Base-by-base conservation (phyloP, 2,329 filamentous ascomycete genomes). In the Ophiostoma angusticollis region DNA sequence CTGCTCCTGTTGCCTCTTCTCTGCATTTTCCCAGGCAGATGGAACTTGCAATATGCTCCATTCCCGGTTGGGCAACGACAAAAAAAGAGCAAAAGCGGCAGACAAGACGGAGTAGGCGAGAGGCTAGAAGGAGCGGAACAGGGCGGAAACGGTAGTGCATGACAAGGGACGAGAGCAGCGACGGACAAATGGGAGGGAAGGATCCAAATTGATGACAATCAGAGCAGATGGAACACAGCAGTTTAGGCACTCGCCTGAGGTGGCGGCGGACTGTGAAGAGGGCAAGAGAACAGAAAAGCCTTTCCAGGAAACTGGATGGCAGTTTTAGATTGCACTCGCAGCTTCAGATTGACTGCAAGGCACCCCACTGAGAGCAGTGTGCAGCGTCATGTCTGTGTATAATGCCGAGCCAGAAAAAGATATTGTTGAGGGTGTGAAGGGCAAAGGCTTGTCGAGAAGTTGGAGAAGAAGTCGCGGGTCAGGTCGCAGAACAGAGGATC, bases 291-390 rank as follows among this genome's bases (percentile, higher is more conserved):
- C n/a, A n/a, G n/a, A n/a, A n/a, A n/a, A n/a, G 27, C 25, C 34
- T 39, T 41, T 39, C 42, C 42, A 36, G 42, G 42, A 39, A 44
- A 44, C 39, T 39, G 42, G 42, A 37, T 42, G 40, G 27, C 14
- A 25, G 21, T 18, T n/a, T 22, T 14, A 42, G 27, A 42, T 42
- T 42, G 28, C n/a, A 9, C 27, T 16, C n/a, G 9, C 17, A 23
- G 16, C 29, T 7, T 37, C 41, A 31, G 14, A 35, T 40, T 39
- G 28, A 43, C 21, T 27, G 22, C n/a, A n/a, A 16, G 23, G 32
- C 28, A 14, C 22, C 21, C 19, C 17, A 14, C 19, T 16, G 31
- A 14, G n/a, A 6, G 18, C 13, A 22, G 16, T 22, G 27, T 13
- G 21, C 24, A 18, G 21, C 4, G 9, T 30, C 40, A 31, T 37